A percentile compares a stretch with the other conserved stretches of the same genome.
phyloP scores from a whole-genome alignment of 306 rosid species.

The Gastrolobium villosum region DNA sequence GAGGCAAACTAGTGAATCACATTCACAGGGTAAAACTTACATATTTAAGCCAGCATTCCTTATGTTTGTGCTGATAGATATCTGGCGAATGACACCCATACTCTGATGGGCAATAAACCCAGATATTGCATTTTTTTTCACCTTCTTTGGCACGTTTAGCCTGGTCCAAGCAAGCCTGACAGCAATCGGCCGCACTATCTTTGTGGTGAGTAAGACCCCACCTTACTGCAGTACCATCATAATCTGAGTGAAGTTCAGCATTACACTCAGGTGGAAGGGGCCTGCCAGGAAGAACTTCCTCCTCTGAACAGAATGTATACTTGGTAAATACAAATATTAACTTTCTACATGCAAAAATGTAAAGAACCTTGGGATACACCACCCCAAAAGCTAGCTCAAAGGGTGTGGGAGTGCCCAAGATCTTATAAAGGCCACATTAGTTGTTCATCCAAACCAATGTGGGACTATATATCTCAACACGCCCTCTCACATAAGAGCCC shows the following conservation, averaged over 20 bases:
- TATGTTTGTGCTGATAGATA: slow-evolving; percentile 80
- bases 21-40: slow-evolving; percentile 57
- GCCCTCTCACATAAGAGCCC: too few species aligned
- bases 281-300: slow-evolving; percentile 81
- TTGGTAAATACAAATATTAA: slow-evolving; percentile 42
- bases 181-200: slow-evolving; percentile 98
- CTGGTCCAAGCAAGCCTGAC: slow-evolving; percentile 93
- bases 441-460: too few species aligned
- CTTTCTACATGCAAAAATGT: slow-evolving; percentile 22
- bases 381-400: too few species aligned
- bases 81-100: slow-evolving; percentile 93
- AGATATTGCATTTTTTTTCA: slow-evolving; percentile 82
- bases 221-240: slow-evolving; percentile 86
- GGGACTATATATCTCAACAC: too few species aligned
- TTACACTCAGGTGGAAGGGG: slow-evolving; percentile 78
- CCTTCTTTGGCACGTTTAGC: slow-evolving; percentile 76
- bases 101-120: slow-evolving; percentile 97
- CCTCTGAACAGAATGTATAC: slow-evolving; percentile 29
- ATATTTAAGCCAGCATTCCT: slow-evolving; percentile 95
- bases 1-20: slow-evolving; percentile 15
- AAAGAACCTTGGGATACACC: too few species aligned
- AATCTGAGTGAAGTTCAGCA: slow-evolving; percentile 84
- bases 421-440: too few species aligned
- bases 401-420: too few species aligned
- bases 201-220: slow-evolving; percentile 97